These are phyloP conservation scores for Backusella mclennaniae DNA, from an alignment of 192 early-diverging fungal species.

Conservation along the genomic window DNA sequence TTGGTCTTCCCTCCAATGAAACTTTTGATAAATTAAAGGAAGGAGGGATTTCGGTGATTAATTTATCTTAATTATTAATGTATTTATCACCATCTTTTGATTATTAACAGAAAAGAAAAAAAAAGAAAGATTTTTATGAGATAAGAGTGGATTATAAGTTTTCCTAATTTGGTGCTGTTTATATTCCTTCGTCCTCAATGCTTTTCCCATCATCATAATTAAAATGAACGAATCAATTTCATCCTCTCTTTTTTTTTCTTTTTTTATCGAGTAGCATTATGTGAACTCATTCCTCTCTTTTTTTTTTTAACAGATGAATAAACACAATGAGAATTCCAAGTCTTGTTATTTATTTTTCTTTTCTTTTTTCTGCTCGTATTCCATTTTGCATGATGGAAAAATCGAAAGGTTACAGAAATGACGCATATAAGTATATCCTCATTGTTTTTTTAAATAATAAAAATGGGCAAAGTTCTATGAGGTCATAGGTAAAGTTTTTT, in stretches of 20 bases:
- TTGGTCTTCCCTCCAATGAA: background rate
- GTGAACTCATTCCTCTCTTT: background rate
- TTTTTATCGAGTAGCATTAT: background rate
- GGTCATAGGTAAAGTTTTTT: conserved; percentile 6
- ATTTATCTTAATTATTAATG: background rate
- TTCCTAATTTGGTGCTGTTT: background rate
- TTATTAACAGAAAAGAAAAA: background rate
- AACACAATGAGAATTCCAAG: background rate
- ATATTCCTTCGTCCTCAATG: background rate
- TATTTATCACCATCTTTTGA: background rate
- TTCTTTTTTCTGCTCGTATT: background rate
- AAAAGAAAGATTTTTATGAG: background rate
- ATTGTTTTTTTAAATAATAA: background rate
- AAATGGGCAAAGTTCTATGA: background rate
- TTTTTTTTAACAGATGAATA: background rate
- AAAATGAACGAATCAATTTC: background rate
- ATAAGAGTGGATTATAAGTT: background rate
- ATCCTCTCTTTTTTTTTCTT: background rate
- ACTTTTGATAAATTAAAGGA: background rate
- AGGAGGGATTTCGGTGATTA: background rate
- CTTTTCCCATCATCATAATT: background rate
- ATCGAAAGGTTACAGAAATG: conserved; percentile 4
- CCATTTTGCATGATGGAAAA: background rate
- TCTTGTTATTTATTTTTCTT: background rate
- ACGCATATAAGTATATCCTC: background rate